A percentile compares a stretch with the other conserved stretches of the same genome.
Conservation (phyloP, 75 land plant genomes). For the Pinus albicaulis region DNA sequence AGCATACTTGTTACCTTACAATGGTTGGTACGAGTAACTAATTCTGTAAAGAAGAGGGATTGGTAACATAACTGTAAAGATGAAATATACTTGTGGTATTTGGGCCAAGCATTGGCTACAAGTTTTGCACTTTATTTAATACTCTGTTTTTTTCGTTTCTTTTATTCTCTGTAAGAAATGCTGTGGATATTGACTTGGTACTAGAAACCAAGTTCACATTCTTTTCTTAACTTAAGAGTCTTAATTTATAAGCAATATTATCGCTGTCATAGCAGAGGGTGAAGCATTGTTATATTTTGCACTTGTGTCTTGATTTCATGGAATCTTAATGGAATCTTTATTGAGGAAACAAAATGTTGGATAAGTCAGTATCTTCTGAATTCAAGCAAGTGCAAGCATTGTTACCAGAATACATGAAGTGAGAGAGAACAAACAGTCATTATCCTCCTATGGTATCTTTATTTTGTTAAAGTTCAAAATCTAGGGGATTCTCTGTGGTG, state of each 20-base stretch:
- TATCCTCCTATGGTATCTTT: too few species aligned
- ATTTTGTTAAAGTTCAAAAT: too few species aligned
- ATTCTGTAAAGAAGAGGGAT: conserved; percentile 7
- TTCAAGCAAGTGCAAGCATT: too few species aligned
- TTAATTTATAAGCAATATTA: neutral
- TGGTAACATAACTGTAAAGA: conserved; percentile 1
- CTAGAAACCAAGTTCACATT: conserved; percentile 6
- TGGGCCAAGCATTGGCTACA: conserved; percentile 2
- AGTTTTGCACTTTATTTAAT: conserved; percentile 1
- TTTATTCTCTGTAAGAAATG: conserved; percentile 1
- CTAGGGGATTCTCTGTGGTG: too few species aligned
- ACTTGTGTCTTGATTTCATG: too few species aligned
- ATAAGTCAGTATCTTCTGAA: too few species aligned
- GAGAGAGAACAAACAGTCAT: too few species aligned
- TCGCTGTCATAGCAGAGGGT: neutral
- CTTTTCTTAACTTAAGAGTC: neutral
- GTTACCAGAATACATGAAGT: too few species aligned
- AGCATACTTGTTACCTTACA: neutral
- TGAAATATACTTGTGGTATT: conserved; percentile 8
- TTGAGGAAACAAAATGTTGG: too few species aligned
- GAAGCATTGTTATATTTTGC: too few species aligned
- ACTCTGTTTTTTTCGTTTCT: neutral
- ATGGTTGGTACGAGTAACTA: conserved; percentile 6
- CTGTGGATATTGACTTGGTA: neutral
- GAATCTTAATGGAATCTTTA: too few species aligned